phyloP scores from a whole-genome alignment of 2,329 filamentous ascomycete genomes.

The Trematosphaeria pertusa region DNA sequence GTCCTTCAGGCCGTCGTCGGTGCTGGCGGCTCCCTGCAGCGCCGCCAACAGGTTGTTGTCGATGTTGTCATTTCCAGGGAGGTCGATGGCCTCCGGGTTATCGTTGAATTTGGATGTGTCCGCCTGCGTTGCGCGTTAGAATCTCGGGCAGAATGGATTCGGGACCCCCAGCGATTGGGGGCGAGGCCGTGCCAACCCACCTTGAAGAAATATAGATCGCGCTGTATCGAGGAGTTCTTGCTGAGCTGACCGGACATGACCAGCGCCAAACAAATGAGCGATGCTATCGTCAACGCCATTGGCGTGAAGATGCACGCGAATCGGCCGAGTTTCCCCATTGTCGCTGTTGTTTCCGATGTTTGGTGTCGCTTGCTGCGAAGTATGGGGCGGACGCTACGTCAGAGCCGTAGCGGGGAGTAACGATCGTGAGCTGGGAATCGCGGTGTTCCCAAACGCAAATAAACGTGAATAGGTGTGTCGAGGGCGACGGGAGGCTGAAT shows the following conservation, averaged over 20 bases:
- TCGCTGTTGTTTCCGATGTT: constrained; percentile 31
- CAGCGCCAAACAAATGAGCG: constrained; percentile 71
- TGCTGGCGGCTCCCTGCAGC: constrained; percentile 46
- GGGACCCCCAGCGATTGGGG: too few relatives aligned
- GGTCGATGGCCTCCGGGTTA: constrained; percentile 49
- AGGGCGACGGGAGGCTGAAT: constrained; percentile 3
- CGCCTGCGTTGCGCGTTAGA: constrained; percentile 37
- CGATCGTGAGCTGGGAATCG: background rate
- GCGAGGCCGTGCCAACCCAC: constrained; percentile 57
- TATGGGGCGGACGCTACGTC: constrained; percentile 13
- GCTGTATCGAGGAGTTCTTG: constrained; percentile 54
- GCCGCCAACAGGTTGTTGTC: constrained; percentile 50
- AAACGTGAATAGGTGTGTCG: constrained; percentile 1
- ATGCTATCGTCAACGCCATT: constrained; percentile 79
- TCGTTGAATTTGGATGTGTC: constrained; percentile 61
- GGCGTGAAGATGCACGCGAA: constrained; percentile 88
- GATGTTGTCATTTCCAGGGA: constrained; percentile 35
- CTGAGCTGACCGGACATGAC: constrained; percentile 65
- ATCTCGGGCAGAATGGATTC: too few relatives aligned
- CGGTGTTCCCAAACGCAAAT: background rate
- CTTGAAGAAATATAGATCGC: constrained; percentile 63
- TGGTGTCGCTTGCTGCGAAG: constrained; percentile 9
- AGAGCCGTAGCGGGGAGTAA: constrained; percentile 8
- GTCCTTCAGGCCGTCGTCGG: constrained; percentile 65
- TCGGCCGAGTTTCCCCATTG: constrained; percentile 76